These are phyloP conservation scores for Leccinum solheimii DNA, from an alignment of 1,284 basidiomycete genomes.

Conservation along the genomic window DNA sequence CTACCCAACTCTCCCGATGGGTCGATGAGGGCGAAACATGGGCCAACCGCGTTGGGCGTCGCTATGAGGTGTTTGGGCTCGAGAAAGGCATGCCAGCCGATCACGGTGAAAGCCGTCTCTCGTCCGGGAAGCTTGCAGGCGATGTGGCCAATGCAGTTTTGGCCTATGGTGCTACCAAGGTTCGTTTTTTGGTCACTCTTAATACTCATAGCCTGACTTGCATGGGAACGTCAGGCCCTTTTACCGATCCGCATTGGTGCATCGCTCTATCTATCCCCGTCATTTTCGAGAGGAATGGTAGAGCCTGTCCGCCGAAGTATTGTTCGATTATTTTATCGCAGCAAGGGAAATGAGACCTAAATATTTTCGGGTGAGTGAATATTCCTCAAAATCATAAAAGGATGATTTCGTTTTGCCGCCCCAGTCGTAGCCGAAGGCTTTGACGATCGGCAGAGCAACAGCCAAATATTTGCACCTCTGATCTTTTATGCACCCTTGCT, in stretches of 20 bases:
- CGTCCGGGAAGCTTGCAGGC: constrained; percentile 56
- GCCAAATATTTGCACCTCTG: constrained; percentile 38
- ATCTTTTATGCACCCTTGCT: constrained; percentile 5
- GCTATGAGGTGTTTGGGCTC: constrained; percentile 83
- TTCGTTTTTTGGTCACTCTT: constrained; percentile 28
- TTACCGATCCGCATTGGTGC: constrained; percentile 66
- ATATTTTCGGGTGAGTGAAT: constrained; percentile 15
- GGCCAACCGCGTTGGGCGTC: constrained; percentile 70
- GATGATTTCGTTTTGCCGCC: constrained; percentile 40
- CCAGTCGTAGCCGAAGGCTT: constrained; percentile 36
- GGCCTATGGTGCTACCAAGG: constrained; percentile 86
- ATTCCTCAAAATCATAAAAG: background rate
- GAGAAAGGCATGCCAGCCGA: constrained; percentile 47
- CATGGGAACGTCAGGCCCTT: constrained; percentile 56
- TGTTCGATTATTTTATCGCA: constrained; percentile 23
- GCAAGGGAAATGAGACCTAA: background rate
- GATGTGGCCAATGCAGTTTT: constrained; percentile 78
- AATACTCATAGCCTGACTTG: constrained; percentile 5
- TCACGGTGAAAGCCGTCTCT: constrained; percentile 14
- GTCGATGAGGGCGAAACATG: constrained; percentile 72
- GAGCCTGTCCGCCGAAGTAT: constrained; percentile 50
- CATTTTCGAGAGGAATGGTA: constrained; percentile 66
- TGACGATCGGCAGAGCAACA: constrained; percentile 38
- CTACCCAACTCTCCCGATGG: constrained; percentile 53
- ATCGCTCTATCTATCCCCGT: constrained; percentile 75